Conservation (phyloP, 1,284 basidiomycete species). For the Heterobasidion parviporum region DNA sequence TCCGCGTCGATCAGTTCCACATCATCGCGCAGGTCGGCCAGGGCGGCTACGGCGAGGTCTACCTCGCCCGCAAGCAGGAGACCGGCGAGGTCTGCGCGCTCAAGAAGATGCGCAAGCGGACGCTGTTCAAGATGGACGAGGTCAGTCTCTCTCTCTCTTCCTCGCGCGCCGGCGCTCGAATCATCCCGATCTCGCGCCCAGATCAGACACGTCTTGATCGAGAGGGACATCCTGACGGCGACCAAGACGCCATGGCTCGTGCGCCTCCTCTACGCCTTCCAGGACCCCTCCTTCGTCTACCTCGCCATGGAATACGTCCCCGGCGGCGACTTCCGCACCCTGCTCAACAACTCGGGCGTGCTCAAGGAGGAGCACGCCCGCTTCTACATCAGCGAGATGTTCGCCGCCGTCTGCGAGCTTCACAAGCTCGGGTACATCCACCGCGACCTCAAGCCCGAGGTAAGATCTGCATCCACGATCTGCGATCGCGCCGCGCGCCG, state of each 20-base stretch:
- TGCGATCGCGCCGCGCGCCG: slow-evolving; percentile 1
- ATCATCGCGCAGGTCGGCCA: slow-evolving; percentile 97
- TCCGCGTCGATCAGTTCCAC: slow-evolving; percentile 86
- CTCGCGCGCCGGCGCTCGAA: background rate
- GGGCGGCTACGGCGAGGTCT: slow-evolving; percentile 95
- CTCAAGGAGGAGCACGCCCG: slow-evolving; percentile 92
- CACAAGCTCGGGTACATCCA: slow-evolving; percentile 97
- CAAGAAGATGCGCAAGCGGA: slow-evolving; percentile 93
- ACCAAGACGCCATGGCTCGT: slow-evolving; percentile 97
- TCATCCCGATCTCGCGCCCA: slow-evolving; percentile 20
- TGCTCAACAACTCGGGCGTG: slow-evolving; percentile 93
- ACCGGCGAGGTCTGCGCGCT: slow-evolving; percentile 91
- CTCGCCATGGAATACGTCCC: slow-evolving; percentile 99
- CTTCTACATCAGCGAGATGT: slow-evolving; percentile 97
- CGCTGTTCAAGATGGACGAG: slow-evolving; percentile 95
- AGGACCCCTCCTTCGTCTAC: slow-evolving; percentile 84
- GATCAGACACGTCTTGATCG: slow-evolving; percentile 93
- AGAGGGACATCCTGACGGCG: slow-evolving; percentile 91
- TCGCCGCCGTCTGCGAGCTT: slow-evolving; percentile 82
- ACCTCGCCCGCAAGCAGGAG: slow-evolving; percentile 85
- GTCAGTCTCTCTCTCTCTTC: slow-evolving; percentile 32
- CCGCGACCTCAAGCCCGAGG: slow-evolving; percentile 96
- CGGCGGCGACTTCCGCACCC: slow-evolving; percentile 91
- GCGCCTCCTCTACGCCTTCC: slow-evolving; percentile 87
- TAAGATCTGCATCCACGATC: slow-evolving; percentile 24